Evolutionary conservation across 176 grass and related monocot genomes (phyloP), one percentile per base, ranked within the genome.

Genomic region (Urochloa ruziziensis): DNA sequence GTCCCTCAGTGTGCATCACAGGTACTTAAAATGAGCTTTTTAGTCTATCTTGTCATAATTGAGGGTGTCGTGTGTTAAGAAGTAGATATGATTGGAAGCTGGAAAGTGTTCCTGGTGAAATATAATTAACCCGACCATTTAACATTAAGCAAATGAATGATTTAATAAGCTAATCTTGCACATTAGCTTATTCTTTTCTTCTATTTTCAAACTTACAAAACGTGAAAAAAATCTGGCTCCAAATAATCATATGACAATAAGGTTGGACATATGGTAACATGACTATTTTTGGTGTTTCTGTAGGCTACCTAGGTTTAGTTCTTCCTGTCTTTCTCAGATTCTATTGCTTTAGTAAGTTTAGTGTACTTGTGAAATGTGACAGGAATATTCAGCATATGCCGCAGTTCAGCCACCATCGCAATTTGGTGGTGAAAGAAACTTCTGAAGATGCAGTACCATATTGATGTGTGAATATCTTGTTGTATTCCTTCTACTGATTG

Each of bases 1-100:
- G 82, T 87, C 52, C 87, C 90, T 57, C 92, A 92, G 36, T 94
- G 92, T 66, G 87, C 81, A 74, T 81, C 87, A 56, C 90, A 94
- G 90, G 92, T 92, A 87, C 67, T 67, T 79, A 54, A 54, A 40
- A 69, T 44, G 36, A 32, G 44, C 49, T 30, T 85, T 32, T 39
- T 78, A 58, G 37, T 78, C 49, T 85, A 67, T 29, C 58, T 66
- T 78, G 21, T 37, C 14, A 73, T 75, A 43, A 28, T 62, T 58
- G n/a, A 73, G 19, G 44, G 27, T 33, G 70, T 6, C 16, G 44
- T 64, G 35, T 71, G 29, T 77, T 44, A 29, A 67, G 29, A 65
- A 53, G 21, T 81, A 75, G 39, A 61, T 75, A n/a, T 8, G 35
- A 32, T 62, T 70, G 44, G 73, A 72, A 72, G 29, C 65, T 77